These are phyloP conservation scores for Elongisporangium senticosum DNA, from an alignment of 352 stramenopile genomes.

Conservation along the genomic window DNA sequence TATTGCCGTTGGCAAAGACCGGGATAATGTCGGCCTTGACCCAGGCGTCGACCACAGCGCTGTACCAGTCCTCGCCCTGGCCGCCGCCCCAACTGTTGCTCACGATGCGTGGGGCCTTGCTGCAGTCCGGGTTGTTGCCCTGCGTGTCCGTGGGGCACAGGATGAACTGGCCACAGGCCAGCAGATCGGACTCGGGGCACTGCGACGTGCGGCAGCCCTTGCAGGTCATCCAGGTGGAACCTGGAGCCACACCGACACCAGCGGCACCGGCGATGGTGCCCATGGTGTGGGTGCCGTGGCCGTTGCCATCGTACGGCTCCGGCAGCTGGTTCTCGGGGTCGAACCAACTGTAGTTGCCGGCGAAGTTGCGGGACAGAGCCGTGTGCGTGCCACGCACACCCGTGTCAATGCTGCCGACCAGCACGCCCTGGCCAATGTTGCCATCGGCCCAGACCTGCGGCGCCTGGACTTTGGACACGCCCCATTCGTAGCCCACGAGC, in stretches of 20 bases:
- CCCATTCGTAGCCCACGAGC: constrained; percentile 15
- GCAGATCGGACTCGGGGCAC: constrained; percentile 22
- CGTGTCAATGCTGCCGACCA: constrained; percentile 37
- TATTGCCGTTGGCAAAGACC: constrained; percentile 48
- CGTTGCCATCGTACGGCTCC: constrained; percentile 31
- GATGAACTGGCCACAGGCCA: constrained; percentile 46
- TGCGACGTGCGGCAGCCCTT: constrained; percentile 25
- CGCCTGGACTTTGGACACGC: constrained; percentile 25
- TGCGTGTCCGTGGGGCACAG: constrained; percentile 49
- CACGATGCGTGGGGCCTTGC: constrained; percentile 42
- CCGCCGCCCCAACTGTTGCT: constrained; percentile 50
- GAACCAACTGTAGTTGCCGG: constrained; percentile 36
- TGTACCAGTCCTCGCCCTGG: constrained; percentile 28
- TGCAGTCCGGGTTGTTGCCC: constrained; percentile 37
- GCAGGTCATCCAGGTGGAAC: constrained; percentile 44
- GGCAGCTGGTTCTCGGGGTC: constrained; percentile 21
- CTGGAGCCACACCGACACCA: constrained; percentile 40
- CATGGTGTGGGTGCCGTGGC: constrained; percentile 50
- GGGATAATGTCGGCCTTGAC: constrained; percentile 38
- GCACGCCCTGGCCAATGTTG: constrained; percentile 22
- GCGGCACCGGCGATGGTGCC: constrained; percentile 32
- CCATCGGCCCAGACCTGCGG: constrained; percentile 23
- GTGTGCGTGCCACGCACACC: constrained; percentile 32
- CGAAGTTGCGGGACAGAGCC: constrained; percentile 22
- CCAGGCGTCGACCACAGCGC: constrained; percentile 37